Base-by-base conservation (phyloP, 148 eudicot species). In the Salicornia ramosissima region DNA sequence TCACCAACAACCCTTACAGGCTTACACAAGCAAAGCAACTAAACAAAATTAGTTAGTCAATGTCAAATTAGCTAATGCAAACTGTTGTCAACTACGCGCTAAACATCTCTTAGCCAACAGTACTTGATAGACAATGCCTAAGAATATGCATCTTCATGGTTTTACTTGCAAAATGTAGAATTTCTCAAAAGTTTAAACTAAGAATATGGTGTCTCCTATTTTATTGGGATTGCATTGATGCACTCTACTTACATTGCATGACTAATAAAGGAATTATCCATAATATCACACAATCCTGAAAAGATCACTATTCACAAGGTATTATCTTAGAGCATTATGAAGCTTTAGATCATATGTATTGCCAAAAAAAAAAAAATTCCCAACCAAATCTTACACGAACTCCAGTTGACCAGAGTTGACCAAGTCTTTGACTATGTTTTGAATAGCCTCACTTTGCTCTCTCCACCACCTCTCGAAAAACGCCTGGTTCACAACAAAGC, bases 381-480 rank as follows among this genome's bases (percentile, higher is more conserved):
- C 34, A 68, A 49, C 26, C 55, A 26, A 68, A 49, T 87, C 4
- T 8, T 36, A 95, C 99, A 95, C 85, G 69, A 95, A 72, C 72
- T 95, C 99, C 57, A 91, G 85, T 81, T 87, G 99, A 75, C 99
- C 99, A 69, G 88, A 84, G 60, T 73, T 77, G 28, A 95, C 90
- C 30, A 95, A 80, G 36, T 66, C 71, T 66, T 81, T 86, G 77
- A 87, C 96, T 31, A 76, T 79, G 46, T 34, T 69, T 75, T 89
- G 80, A 45, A 85, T 73, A 47, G 46, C 71, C 65, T 82, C 83
- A 66, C 83, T 91, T 74, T 95, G 99, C 26, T 83, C 83, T 67
- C 80, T 81, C 99, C 99, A 95, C 99, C 99, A 95, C 21, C 96
- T 84, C 82, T 91, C 88, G 81, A 95, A 89, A 85, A 95, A 95